phyloP scores from a whole-genome alignment of 441 rosid species.

The Cnidoscolus chayamansa region DNA sequence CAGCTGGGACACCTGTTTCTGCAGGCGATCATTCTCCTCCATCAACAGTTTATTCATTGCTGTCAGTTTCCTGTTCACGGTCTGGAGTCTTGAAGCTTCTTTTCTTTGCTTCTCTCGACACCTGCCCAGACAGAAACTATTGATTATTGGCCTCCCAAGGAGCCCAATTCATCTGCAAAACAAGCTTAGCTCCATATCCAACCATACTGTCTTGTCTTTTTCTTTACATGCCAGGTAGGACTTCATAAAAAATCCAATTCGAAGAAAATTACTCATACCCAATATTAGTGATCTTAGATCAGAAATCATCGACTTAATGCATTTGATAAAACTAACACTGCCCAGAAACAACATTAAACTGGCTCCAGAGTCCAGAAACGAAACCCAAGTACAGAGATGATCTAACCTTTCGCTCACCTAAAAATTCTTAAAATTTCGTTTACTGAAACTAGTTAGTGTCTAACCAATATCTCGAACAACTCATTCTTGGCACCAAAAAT shows the following conservation, averaged over 20 bases:
- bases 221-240: not conserved
- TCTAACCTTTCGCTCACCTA: not conserved
- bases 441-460: too few species aligned
- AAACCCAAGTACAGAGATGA: slow-evolving; percentile 5
- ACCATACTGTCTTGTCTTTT: not conserved
- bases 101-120: slow-evolving; percentile 99
- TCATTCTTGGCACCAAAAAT: not conserved
- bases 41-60: slow-evolving; percentile 97
- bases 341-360: not conserved
- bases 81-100: slow-evolving; percentile 89
- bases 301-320: not conserved
- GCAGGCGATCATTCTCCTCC: slow-evolving; percentile 98
- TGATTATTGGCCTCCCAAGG: slow-evolving; percentile 18
- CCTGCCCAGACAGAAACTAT: slow-evolving; percentile 42
- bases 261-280: not conserved
- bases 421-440: not conserved
- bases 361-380: not conserved
- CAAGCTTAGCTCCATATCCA: not conserved
- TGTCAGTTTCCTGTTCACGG: slow-evolving; percentile 81
- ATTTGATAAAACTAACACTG: not conserved
- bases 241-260: not conserved
- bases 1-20: slow-evolving; percentile 96
- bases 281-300: slow-evolving; percentile 1
- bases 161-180: slow-evolving; percentile 3
- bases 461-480: too few species aligned